These are phyloP conservation scores for Cymbopogon flexuosus DNA, from an alignment of 202 grass and related monocot genomes.

Conservation along the genomic window DNA sequence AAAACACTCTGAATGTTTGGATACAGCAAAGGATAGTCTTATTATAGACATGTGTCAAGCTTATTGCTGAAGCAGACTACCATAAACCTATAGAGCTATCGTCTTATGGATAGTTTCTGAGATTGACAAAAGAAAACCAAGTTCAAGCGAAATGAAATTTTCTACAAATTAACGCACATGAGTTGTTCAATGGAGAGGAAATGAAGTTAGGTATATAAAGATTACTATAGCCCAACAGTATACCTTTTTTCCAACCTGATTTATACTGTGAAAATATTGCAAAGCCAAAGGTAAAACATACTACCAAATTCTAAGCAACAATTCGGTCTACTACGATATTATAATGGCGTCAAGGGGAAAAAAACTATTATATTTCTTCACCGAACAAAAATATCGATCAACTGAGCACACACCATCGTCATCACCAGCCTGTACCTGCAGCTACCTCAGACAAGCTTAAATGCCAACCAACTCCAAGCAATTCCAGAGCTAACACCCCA, in stretches of 20 bases:
- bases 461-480: constrained; percentile 45
- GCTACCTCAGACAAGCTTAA: constrained; percentile 52
- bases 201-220: neutral
- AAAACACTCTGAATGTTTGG: neutral
- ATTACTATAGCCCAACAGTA: neutral
- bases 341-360: constrained; percentile 22
- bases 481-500: constrained; percentile 32
- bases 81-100: neutral
- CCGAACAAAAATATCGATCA: constrained; percentile 10
- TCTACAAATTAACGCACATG: neutral
- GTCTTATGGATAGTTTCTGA: neutral
- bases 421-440: constrained; percentile 45
- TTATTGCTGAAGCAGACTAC: neutral
- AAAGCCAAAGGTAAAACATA: neutral
- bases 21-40: constrained; percentile 4
- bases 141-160: neutral
- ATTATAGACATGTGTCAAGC: neutral
- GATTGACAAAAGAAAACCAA: neutral
- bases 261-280: neutral
- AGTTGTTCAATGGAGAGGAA: constrained; percentile 8
- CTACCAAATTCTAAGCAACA: constrained; percentile 8
- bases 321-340: neutral
- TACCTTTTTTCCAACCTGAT: constrained; percentile 9
- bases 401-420: constrained; percentile 23
- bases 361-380: constrained; percentile 5